Percentiles rank a stretch among this genome's conserved stretches.
phyloP scores from a whole-genome alignment of 164 flowering plant genomes.

The Santalum album region DNA sequence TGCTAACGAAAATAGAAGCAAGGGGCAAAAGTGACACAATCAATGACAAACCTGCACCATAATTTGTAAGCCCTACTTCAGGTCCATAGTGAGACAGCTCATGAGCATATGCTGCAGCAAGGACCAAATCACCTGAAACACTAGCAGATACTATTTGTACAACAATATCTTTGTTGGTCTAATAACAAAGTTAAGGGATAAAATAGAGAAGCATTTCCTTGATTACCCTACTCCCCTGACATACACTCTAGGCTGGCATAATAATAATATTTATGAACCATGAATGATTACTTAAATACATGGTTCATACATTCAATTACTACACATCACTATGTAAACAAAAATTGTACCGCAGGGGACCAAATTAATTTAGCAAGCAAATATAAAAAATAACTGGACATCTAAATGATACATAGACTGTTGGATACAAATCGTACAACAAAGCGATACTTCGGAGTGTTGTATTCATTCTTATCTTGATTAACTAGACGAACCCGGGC shows the following conservation, averaged over 20 bases:
- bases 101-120: constrained; percentile 75
- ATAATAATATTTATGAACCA: too few relatives aligned
- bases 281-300: too few relatives aligned
- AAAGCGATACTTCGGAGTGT: constrained; percentile 81
- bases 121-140: constrained; percentile 78
- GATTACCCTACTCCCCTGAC: too few relatives aligned
- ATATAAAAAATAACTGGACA: neutral
- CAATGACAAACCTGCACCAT: constrained; percentile 63
- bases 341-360: neutral
- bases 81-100: constrained; percentile 84
- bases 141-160: constrained; percentile 75
- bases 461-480: constrained; percentile 90
- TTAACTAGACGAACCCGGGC: constrained; percentile 80
- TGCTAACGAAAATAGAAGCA: neutral
- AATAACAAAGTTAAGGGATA: constrained; percentile 29
- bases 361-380: too few relatives aligned
- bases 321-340: too few relatives aligned
- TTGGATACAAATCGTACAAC: constrained; percentile 86
- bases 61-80: constrained; percentile 85
- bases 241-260: too few relatives aligned
- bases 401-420: neutral
- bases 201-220: too few relatives aligned
- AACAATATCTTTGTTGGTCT: constrained; percentile 78
- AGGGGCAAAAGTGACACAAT: neutral
- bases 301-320: too few relatives aligned